A percentile compares a stretch with the other conserved stretches of the same genome.
These are phyloP conservation scores for Petrea volubilis DNA, from an alignment of 257 asterid species.

Conservation along the genomic window DNA sequence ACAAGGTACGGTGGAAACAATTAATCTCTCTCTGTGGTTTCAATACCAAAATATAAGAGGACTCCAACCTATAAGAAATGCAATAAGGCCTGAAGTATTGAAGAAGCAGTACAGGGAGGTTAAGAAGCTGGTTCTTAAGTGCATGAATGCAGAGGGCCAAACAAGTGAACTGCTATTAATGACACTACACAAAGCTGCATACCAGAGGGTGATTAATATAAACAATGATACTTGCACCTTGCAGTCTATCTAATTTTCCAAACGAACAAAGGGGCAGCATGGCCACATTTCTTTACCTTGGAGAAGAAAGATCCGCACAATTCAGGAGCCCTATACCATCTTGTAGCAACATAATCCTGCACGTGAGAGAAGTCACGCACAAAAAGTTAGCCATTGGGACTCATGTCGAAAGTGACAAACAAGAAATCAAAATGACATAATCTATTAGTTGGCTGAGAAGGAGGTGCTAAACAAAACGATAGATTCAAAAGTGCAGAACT, in stretches of 20 bases:
- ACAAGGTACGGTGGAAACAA: background rate
- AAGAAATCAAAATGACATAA: background rate
- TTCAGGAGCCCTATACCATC: slow-evolving; percentile 99
- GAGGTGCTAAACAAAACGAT: background rate
- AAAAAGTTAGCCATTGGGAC: background rate
- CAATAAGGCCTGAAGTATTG: background rate
- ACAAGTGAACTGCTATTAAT: slow-evolving; percentile 1
- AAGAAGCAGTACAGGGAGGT: slow-evolving; percentile 3
- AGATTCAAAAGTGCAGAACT: slow-evolving; percentile 10
- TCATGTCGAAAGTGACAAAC: background rate
- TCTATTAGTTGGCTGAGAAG: background rate
- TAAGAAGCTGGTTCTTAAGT: background rate
- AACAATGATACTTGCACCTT: background rate
- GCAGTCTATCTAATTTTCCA: background rate
- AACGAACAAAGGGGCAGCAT: slow-evolving; percentile 17
- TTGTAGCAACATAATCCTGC: slow-evolving; percentile 98
- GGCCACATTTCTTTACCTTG: slow-evolving; percentile 53
- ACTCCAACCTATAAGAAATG: background rate
- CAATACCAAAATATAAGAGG: background rate
- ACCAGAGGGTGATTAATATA: slow-evolving; percentile 2
- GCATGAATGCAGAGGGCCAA: slow-evolving; percentile 6
- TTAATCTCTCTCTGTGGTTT: background rate
- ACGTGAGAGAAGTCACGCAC: slow-evolving; percentile 18
- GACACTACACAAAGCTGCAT: background rate
- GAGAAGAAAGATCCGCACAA: slow-evolving; percentile 95